Evolutionary conservation across 768 basidiomycete genomes (phyloP).

Genomic region (Amanita rimosa): DNA sequence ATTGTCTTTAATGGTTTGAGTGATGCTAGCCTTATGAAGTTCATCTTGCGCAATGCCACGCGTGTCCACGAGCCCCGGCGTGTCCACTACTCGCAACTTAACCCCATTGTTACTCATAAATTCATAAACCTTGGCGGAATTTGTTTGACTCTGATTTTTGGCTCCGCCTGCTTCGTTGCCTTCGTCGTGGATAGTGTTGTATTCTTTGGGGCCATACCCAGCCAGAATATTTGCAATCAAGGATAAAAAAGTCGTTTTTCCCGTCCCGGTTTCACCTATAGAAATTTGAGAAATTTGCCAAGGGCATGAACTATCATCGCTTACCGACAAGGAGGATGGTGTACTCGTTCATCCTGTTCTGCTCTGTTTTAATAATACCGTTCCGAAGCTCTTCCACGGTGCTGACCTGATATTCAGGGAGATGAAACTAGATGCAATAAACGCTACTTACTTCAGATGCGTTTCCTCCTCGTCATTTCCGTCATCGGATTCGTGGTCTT

Average conservation of each 20-base stretch:
- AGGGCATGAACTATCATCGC: background rate
- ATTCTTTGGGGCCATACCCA: slow-evolving; percentile 6
- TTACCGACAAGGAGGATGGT: background rate
- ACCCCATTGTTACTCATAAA: slow-evolving; percentile 5
- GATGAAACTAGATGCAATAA: background rate
- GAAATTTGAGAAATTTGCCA: background rate
- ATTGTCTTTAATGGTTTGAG: slow-evolving; percentile 11
- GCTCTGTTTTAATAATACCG: background rate
- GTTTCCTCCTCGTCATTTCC: background rate
- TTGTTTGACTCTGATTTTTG: slow-evolving; percentile 9
- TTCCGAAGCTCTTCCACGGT: background rate
- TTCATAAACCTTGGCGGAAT: slow-evolving; percentile 7
- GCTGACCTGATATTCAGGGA: background rate
- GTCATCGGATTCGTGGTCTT: background rate
- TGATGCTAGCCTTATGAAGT: slow-evolving; percentile 14
- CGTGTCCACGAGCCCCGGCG: slow-evolving; percentile 18
- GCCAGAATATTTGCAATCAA: slow-evolving; percentile 10
- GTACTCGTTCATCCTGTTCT: background rate
- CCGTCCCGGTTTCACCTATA: slow-evolving; percentile 12
- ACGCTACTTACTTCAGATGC: background rate
- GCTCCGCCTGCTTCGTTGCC: slow-evolving; percentile 8
- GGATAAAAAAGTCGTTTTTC: slow-evolving; percentile 10
- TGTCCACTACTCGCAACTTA: slow-evolving; percentile 15
- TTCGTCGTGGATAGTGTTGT: slow-evolving; percentile 1
- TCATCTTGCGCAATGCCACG: slow-evolving; percentile 16